Evolutionary conservation across 106 monocot species (phyloP).

Genomic region (Dendrobium officinale): DNA sequence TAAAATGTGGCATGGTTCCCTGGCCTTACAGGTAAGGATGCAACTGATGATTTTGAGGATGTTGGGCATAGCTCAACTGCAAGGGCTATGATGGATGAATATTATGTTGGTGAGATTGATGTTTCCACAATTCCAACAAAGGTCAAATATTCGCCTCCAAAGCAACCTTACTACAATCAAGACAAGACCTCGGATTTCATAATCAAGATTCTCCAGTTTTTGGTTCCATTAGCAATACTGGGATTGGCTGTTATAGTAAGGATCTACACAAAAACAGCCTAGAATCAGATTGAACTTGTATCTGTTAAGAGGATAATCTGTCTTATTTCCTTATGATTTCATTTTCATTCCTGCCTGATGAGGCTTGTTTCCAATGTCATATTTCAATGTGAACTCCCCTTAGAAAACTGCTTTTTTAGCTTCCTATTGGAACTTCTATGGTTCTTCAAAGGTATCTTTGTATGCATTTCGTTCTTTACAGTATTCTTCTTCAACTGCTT

Average conservation of each 20-base stretch:
- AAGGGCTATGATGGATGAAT: conserved; percentile 66
- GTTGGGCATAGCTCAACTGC: conserved; percentile 69
- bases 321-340: too few species aligned
- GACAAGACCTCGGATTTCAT: conserved; percentile 68
- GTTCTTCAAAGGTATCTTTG: too few species aligned
- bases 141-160: conserved; percentile 39
- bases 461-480: too few species aligned
- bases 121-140: conserved; percentile 50
- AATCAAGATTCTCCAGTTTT: conserved; percentile 66
- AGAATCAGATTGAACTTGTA: not conserved
- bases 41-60: conserved; percentile 77
- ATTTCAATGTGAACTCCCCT: too few species aligned
- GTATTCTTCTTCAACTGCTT: too few species aligned
- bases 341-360: too few species aligned
- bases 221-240: conserved; percentile 62
- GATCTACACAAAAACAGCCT: conserved; percentile 63
- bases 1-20: not conserved
- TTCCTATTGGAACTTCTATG: too few species aligned
- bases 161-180: conserved; percentile 67
- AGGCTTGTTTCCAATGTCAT: too few species aligned
- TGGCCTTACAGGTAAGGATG: conserved; percentile 54
- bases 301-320: too few species aligned
- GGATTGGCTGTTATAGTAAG: conserved; percentile 60
- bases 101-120: conserved; percentile 60
- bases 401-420: too few species aligned